Evolutionary conservation across 768 basidiomycete genomes (phyloP).

Genomic region (Tulasnella sp.): DNA sequence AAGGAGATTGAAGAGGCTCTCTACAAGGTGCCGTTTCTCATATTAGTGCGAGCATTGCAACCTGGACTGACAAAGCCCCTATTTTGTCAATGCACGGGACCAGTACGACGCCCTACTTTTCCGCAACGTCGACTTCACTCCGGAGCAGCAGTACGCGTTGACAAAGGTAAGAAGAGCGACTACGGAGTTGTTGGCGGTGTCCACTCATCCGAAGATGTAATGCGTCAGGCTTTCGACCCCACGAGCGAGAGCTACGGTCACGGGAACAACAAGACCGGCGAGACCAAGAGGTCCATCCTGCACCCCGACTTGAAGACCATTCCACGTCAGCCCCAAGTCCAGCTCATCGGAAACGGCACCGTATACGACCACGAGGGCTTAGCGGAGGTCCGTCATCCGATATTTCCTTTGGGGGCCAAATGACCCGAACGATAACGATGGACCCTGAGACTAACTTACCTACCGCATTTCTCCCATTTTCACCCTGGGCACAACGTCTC

Average conservation of each 20-base stretch:
- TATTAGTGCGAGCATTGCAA: not conserved
- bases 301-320: conserved; percentile 91
- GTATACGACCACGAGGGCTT: conserved; percentile 80
- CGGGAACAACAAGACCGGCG: conserved; percentile 80
- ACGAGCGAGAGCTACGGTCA: conserved; percentile 67
- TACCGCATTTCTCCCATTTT: conserved; percentile 7
- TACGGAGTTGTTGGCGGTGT: not conserved
- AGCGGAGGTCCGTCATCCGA: conserved; percentile 43
- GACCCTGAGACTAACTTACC: not conserved
- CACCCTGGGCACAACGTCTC: not conserved
- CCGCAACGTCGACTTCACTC: conserved; percentile 61
- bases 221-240: conserved; percentile 69
- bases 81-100: not conserved
- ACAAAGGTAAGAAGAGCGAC: conserved; percentile 60
- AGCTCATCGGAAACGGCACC: conserved; percentile 84
- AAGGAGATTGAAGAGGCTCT: conserved; percentile 64
- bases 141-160: conserved; percentile 79
- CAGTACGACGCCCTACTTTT: conserved; percentile 76
- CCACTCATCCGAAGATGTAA: not conserved
- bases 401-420: not conserved
- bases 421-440: not conserved
- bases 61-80: not conserved
- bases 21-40: conserved; percentile 59
- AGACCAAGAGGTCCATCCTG: conserved; percentile 71
- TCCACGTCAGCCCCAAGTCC: conserved; percentile 82